A percentile compares a stretch with the other conserved stretches of the same genome.
These are phyloP conservation scores for Nemania abortiva DNA, from an alignment of 2,329 filamentous ascomycete genomes.

Conservation along the genomic window DNA sequence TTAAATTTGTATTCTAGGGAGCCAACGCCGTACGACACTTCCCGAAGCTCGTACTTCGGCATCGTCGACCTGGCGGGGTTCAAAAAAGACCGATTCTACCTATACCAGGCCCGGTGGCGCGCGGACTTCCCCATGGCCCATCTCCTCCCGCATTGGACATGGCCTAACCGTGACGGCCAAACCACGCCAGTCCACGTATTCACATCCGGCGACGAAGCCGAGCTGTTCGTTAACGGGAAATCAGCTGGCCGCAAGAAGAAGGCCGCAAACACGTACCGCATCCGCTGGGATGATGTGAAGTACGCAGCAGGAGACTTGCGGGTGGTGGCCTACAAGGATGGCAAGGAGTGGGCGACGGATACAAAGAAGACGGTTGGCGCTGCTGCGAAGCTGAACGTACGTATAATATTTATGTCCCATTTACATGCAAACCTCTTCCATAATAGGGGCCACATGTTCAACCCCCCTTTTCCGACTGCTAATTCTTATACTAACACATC, in stretches of 20 bases:
- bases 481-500: no score
- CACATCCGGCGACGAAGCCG: constrained; percentile 63
- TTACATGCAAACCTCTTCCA: background rate
- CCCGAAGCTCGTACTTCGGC: constrained; percentile 66
- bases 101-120: constrained; percentile 67
- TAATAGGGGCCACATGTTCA: background rate
- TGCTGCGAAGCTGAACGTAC: constrained; percentile 54
- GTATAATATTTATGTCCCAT: background rate
- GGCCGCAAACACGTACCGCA: constrained; percentile 57
- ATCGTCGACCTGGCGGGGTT: constrained; percentile 70
- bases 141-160: constrained; percentile 69
- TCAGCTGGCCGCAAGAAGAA: constrained; percentile 58
- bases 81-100: constrained; percentile 66
- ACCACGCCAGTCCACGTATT: constrained; percentile 68
- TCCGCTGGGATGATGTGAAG: constrained; percentile 65
- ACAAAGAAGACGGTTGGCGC: constrained; percentile 57
- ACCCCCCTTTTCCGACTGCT: background rate
- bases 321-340: constrained; percentile 63
- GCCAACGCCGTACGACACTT: constrained; percentile 61
- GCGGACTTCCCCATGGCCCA: constrained; percentile 62
- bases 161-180: constrained; percentile 60
- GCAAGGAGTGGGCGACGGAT: constrained; percentile 59
- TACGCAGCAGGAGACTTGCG: constrained; percentile 62
- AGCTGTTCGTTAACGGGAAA: constrained; percentile 65
- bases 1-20: no score